A percentile compares a stretch with the other conserved stretches of the same genome.
Evolutionary conservation across 208 protist genomes (phyloP).

Genomic region (Trypanosoma boissoni): DNA sequence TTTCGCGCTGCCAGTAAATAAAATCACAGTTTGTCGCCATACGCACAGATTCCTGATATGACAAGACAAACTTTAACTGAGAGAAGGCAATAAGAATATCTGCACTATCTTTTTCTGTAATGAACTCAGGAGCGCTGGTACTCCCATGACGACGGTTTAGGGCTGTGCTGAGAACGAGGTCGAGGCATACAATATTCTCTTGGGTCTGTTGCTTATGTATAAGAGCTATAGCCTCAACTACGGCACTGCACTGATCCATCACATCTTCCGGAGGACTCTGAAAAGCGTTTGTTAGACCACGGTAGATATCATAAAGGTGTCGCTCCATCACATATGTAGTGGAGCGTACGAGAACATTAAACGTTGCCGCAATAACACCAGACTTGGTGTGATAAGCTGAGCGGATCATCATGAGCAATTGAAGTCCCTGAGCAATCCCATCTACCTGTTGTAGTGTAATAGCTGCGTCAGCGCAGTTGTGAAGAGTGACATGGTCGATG

Average conservation of each 20-base stretch:
- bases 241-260: conserved; percentile 57
- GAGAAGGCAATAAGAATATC: conserved; percentile 58
- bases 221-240: conserved; percentile 59
- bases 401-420: conserved; percentile 90
- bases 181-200: conserved; percentile 56
- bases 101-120: conserved; percentile 50
- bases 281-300: conserved; percentile 19
- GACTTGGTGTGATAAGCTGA: conserved; percentile 76
- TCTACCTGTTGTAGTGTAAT: conserved; percentile 60
- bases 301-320: conserved; percentile 51
- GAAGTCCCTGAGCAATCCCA: conserved; percentile 62
- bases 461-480: conserved; percentile 55
- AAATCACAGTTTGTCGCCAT: conserved; percentile 77
- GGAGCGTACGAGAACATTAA: conserved; percentile 66
- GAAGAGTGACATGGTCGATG: conserved; percentile 63
- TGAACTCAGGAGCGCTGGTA: neutral
- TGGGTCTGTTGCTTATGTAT: conserved; percentile 56
- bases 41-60: conserved; percentile 46
- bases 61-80: conserved; percentile 64
- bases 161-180: conserved; percentile 54
- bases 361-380: conserved; percentile 66
- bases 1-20: conserved; percentile 87
- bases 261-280: conserved; percentile 8
- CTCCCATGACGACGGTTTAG: conserved; percentile 36
- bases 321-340: conserved; percentile 72